Evolutionary conservation across 2,329 filamentous ascomycete species (phyloP).

Genomic region (Aquanectria penicillioides): DNA sequence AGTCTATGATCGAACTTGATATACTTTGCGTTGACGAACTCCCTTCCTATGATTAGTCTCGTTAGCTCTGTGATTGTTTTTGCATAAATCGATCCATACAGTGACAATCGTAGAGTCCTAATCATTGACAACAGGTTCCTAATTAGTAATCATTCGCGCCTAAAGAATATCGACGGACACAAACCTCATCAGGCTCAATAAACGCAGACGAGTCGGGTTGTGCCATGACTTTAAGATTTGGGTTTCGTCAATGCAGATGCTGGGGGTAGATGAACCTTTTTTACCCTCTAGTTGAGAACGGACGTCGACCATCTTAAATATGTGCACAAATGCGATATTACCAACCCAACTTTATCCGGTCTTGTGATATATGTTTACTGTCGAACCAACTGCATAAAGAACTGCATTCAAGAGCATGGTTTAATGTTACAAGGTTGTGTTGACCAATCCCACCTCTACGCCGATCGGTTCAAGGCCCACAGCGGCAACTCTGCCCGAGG

Average conservation of each 20-base stretch:
- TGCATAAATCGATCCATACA: neutral
- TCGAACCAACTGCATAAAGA: neutral
- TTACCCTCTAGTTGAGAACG: neutral
- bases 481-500: too few species aligned
- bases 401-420: too few species aligned
- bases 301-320: neutral
- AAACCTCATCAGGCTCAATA: neutral
- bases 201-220: neutral
- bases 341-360: neutral
- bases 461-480: too few species aligned
- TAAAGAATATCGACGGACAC: neutral
- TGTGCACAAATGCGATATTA: neutral
- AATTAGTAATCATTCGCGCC: neutral
- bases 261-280: neutral
- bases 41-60: neutral
- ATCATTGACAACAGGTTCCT: neutral
- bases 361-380: neutral
- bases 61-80: neutral
- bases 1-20: conserved; percentile 12
- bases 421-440: too few species aligned
- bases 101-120: neutral
- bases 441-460: too few species aligned
- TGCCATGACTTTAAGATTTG: neutral
- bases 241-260: neutral
- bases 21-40: conserved; percentile 1